Evolutionary conservation across 805 yeast genomes (phyloP).

Genomic region (Saturnispora zaruensis): DNA sequence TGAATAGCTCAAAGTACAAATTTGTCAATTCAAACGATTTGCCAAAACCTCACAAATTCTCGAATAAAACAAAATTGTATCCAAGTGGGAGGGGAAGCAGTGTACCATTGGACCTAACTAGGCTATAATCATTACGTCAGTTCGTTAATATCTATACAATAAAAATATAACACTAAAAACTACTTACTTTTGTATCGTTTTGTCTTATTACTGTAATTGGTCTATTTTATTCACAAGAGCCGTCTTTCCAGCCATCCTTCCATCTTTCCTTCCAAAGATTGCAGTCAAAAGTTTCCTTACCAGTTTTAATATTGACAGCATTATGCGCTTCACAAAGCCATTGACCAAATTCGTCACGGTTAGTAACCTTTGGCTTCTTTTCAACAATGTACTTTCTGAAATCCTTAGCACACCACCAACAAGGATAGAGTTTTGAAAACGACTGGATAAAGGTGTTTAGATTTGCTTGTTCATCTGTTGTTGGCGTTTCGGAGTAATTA

Average conservation of each 20-base stretch:
- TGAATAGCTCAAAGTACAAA: conserved; percentile 67
- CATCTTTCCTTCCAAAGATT: conserved; percentile 87
- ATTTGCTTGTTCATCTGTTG: conserved; percentile 53
- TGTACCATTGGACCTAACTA: conserved; percentile 63
- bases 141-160: neutral
- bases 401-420: conserved; percentile 89
- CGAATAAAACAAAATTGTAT: conserved; percentile 65
- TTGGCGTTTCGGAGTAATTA: conserved; percentile 67
- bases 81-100: conserved; percentile 95
- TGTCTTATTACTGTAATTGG: neutral
- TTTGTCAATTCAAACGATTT: conserved; percentile 60
- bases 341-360: conserved; percentile 70
- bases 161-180: neutral
- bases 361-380: conserved; percentile 47
- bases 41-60: conserved; percentile 82
- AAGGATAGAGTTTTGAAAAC: conserved; percentile 81
- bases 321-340: conserved; percentile 98
- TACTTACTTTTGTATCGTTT: neutral
- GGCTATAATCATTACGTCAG: conserved; percentile 1
- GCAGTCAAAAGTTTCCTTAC: conserved; percentile 83
- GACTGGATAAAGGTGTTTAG: conserved; percentile 59
- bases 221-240: conserved; percentile 33
- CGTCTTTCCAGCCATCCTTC: conserved; percentile 88
- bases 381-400: conserved; percentile 52
- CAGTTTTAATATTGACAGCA: conserved; percentile 77